A percentile compares a stretch with the other conserved stretches of the same genome.
These are phyloP conservation scores for Pulveroboletus sp. DNA, from an alignment of 768 basidiomycete species.

Conservation along the genomic window DNA sequence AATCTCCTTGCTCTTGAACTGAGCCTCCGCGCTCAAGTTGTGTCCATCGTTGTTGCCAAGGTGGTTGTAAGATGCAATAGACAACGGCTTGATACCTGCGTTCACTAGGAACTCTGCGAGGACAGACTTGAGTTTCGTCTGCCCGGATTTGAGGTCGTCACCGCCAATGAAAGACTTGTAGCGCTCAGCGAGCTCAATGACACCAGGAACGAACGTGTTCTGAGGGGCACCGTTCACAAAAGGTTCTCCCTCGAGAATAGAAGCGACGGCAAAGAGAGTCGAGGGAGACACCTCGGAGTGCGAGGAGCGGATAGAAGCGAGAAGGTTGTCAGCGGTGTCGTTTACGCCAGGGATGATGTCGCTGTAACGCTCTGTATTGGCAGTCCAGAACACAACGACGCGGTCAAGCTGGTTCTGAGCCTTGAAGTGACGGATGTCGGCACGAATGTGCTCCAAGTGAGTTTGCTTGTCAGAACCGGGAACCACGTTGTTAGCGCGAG, in stretches of 20 bases:
- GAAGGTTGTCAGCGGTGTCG: slow-evolving; percentile 87
- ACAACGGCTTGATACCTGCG: slow-evolving; percentile 96
- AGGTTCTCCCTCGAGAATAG: slow-evolving; percentile 92
- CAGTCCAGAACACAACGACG: slow-evolving; percentile 96
- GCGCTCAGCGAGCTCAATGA: slow-evolving; percentile 88
- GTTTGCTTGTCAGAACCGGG: slow-evolving; percentile 83
- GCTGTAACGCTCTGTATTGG: slow-evolving; percentile 97
- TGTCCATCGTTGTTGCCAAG: slow-evolving; percentile 97
- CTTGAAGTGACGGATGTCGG: slow-evolving; percentile 96
- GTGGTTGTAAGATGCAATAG: slow-evolving; percentile 98
- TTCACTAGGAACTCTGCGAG: slow-evolving; percentile 98
- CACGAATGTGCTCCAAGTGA: slow-evolving; percentile 89
- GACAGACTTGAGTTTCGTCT: slow-evolving; percentile 96
- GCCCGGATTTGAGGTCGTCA: slow-evolving; percentile 97
- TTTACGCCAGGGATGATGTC: slow-evolving; percentile 94
- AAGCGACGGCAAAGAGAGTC: slow-evolving; percentile 91
- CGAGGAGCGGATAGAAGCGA: slow-evolving; percentile 75
- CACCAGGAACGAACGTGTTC: slow-evolving; percentile 98
- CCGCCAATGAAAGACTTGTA: slow-evolving; percentile 92
- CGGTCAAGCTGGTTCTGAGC: slow-evolving; percentile 76
- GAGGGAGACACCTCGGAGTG: slow-evolving; percentile 97
- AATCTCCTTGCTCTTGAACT: slow-evolving; percentile 99
- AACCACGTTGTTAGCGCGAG: slow-evolving; percentile 91
- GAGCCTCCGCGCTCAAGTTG: slow-evolving; percentile 84
- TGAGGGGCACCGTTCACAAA: slow-evolving; percentile 98